Base-by-base conservation (phyloP, 2,329 filamentous ascomycete genomes). In the Aphanocladium album region DNA sequence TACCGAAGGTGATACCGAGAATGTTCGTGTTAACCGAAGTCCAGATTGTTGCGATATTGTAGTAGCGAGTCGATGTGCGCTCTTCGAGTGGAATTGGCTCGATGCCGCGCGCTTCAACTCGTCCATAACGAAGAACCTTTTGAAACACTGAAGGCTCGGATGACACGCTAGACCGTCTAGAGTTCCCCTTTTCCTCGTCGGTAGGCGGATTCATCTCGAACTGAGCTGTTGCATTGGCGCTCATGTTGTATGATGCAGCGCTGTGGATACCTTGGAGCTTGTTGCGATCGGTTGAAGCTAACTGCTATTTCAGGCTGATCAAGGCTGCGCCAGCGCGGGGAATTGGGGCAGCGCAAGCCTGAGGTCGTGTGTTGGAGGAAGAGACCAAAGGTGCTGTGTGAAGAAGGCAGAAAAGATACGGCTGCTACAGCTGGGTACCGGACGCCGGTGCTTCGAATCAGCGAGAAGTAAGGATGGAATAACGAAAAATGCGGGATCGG, bases 1-100 rank as follows among this genome's bases (percentile, higher is more conserved):
- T 83, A 62, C 86, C 86, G 66, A 86, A 87, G 0, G 84, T 83
- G 61, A 88, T 82, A 2, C 74, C 73, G 12, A 80, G 68, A 47
- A 80, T 80, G 62, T 80, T 81, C 55, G 72, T 71, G 64, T 79
- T 81, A 65, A 80, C 77, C 49, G 75, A 79, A 60, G 73, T 79
- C 78, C 79, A 81, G 7, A 80, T 65, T 2, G 78, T 80, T 30
- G 80, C 80, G 37, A 78, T 73, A 41, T 77, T 80, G 66, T 75
- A 72, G 62, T 76, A 77, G 27, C 72, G 69, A 5, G 70, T 75
- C 35, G 73, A 72, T 0, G 70, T 77, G 43, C 79, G 72, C 54
- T 79, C 72, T 61, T 77, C 72, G 7, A 74, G 43, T 1, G 77
- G 73, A 27, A 79, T 71, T 1, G 79, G 79, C 21, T 76, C 71